These are phyloP conservation scores for Gamarada debralockiae DNA, from an alignment of 495 filamentous ascomycete genomes.

Conservation along the genomic window DNA sequence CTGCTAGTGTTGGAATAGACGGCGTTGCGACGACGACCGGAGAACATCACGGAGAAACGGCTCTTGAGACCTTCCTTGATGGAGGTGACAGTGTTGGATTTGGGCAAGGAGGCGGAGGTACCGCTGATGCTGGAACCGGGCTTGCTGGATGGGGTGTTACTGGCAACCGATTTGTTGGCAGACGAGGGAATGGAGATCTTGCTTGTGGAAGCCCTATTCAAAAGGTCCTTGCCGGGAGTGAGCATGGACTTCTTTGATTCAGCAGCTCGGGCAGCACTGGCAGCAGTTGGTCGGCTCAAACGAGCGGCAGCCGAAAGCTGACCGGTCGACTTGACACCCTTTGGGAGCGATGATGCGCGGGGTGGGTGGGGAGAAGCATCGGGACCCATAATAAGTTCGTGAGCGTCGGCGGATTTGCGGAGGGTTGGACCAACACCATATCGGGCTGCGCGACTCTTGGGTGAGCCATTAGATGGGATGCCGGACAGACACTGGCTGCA, in stretches of 20 bases:
- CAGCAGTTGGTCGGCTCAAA: background rate
- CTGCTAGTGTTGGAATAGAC: background rate
- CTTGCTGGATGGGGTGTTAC: background rate
- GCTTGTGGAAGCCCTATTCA: background rate
- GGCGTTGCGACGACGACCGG: background rate
- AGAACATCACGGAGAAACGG: background rate
- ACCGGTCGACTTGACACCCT: background rate
- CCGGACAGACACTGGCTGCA: background rate
- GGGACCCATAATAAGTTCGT: conserved; percentile 5
- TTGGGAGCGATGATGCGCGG: background rate
- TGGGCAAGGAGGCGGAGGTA: background rate
- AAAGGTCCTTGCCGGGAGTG: background rate
- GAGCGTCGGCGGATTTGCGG: background rate
- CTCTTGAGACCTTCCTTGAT: conserved; percentile 1
- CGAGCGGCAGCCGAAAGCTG: background rate
- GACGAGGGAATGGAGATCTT: background rate
- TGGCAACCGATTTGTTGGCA: background rate
- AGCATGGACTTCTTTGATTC: background rate
- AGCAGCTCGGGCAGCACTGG: background rate
- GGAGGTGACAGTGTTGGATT: background rate
- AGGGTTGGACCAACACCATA: background rate
- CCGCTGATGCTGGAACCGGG: background rate
- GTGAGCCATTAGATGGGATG: background rate
- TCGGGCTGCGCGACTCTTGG: background rate
- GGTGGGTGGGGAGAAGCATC: background rate